These are phyloP conservation scores for Trichoderma parareesei DNA, from an alignment of 495 filamentous ascomycete species.

Conservation along the genomic window DNA sequence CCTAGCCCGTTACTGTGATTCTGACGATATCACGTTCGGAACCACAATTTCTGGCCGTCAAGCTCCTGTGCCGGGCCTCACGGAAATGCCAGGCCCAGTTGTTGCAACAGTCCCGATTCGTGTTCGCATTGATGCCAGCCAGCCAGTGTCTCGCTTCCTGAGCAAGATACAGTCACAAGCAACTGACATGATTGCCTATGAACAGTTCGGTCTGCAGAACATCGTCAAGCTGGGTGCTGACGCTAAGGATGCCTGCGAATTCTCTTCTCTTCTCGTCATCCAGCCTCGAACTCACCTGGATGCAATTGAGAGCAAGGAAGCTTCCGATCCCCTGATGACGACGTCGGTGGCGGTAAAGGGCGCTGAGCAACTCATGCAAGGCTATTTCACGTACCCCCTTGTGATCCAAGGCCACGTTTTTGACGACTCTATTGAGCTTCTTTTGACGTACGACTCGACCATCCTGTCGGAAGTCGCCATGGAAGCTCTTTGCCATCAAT, in stretches of 20 bases:
- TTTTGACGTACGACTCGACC: conserved; percentile 16
- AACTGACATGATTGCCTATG: conserved; percentile 29
- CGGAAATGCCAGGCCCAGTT: conserved; percentile 42
- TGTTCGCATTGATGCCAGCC: conserved; percentile 15
- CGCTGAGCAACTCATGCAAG: background rate
- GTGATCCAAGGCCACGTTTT: conserved; percentile 16
- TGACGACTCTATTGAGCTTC: conserved; percentile 11
- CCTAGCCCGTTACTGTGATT: conserved; percentile 27
- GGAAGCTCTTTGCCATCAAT: conserved; percentile 18
- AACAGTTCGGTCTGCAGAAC: conserved; percentile 8
- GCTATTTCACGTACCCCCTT: conserved; percentile 18
- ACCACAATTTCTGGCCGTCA: conserved; percentile 29
- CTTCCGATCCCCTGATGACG: conserved; percentile 14
- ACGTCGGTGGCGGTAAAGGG: background rate
- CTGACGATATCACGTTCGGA: conserved; percentile 40
- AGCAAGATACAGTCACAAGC: conserved; percentile 25
- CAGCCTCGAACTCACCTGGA: conserved; percentile 3
- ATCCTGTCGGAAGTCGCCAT: conserved; percentile 16
- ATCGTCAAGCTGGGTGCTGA: conserved; percentile 6
- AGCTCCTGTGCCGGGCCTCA: conserved; percentile 30
- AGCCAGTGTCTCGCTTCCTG: conserved; percentile 16
- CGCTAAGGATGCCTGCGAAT: conserved; percentile 30
- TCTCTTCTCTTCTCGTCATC: conserved; percentile 18
- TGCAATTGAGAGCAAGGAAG: background rate
- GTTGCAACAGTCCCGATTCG: conserved; percentile 53